These are phyloP conservation scores for Phaeotremella skinneri DNA, from an alignment of 768 basidiomycete genomes.

Conservation along the genomic window DNA sequence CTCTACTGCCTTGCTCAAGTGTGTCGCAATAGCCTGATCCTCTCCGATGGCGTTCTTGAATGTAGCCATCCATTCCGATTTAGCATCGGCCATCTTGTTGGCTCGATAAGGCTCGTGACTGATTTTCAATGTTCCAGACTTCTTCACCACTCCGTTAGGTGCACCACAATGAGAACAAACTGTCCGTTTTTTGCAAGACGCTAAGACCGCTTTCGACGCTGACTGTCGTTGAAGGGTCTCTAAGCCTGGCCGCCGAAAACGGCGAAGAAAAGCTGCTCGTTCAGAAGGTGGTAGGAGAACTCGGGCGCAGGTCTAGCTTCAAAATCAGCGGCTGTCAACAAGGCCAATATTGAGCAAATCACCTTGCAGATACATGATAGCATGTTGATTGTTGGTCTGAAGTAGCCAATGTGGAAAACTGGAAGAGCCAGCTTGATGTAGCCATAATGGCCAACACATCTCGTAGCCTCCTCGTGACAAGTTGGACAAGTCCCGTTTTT, in stretches of 20 bases:
- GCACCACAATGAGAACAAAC: conserved; percentile 91
- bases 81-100: conserved; percentile 78
- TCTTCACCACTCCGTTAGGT: conserved; percentile 94
- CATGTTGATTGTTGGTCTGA: conserved; percentile 89
- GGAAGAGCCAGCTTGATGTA: conserved; percentile 97
- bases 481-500: conserved; percentile 92
- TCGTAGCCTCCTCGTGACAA: conserved; percentile 83
- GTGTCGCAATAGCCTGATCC: conserved; percentile 79
- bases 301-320: conserved; percentile 71
- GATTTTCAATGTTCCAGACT: conserved; percentile 84
- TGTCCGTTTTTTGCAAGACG: conserved; percentile 80
- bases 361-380: conserved; percentile 98
- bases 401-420: conserved; percentile 97
- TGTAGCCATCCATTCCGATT: conserved; percentile 79
- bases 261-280: conserved; percentile 74
- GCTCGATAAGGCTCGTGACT: conserved; percentile 96
- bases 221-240: conserved; percentile 88
- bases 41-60: conserved; percentile 79
- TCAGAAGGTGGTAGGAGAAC: conserved; percentile 85
- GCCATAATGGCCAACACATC: conserved; percentile 97
- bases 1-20: conserved; percentile 83
- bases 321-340: not conserved
- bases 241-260: conserved; percentile 84
- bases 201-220: conserved; percentile 78
- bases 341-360: conserved; percentile 24